Conservation (phyloP, 805 yeast genomes). For the Citeromyces nyonsensis region DNA sequence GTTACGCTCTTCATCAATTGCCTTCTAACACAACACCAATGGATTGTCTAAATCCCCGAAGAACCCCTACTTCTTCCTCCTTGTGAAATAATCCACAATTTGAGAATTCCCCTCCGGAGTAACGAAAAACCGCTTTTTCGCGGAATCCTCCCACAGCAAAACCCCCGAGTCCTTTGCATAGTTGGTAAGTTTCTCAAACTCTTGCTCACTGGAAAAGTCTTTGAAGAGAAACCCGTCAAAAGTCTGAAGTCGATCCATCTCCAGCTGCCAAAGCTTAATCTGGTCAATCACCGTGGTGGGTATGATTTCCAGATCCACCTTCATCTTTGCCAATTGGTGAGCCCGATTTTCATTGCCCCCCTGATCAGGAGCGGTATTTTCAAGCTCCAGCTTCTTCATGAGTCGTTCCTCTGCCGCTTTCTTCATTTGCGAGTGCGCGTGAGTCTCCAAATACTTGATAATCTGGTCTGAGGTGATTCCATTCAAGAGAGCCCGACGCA, state of each 20-base stretch:
- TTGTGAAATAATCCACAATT: constrained; percentile 79
- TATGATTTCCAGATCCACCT: constrained; percentile 42
- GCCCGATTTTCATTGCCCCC: constrained; percentile 1
- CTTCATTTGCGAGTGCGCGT: constrained; percentile 89
- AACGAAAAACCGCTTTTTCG: constrained; percentile 64
- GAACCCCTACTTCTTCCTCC: constrained; percentile 26
- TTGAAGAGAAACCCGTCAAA: constrained; percentile 79
- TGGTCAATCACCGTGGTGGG: constrained; percentile 98
- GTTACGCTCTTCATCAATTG: too few relatives aligned
- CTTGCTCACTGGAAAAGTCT: constrained; percentile 67
- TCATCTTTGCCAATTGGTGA: constrained; percentile 19
- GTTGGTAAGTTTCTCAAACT: constrained; percentile 52
- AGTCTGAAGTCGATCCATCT: constrained; percentile 79
- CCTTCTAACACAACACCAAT: too few relatives aligned
- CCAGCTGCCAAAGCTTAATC: constrained; percentile 90
- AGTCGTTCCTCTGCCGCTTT: constrained; percentile 54
- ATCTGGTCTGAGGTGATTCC: constrained; percentile 96
- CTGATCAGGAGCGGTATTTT: constrained; percentile 24
- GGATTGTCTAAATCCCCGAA: too few relatives aligned
- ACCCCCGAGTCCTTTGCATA: constrained; percentile 91
- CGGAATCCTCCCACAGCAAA: constrained; percentile 69
- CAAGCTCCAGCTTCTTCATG: constrained; percentile 53
- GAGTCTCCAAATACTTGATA: constrained; percentile 73
- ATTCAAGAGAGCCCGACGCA: constrained; percentile 65
- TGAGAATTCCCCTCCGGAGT: constrained; percentile 77